These are phyloP conservation scores for Cucumis hystrix DNA, from an alignment of 306 rosid species.

Conservation along the genomic window DNA sequence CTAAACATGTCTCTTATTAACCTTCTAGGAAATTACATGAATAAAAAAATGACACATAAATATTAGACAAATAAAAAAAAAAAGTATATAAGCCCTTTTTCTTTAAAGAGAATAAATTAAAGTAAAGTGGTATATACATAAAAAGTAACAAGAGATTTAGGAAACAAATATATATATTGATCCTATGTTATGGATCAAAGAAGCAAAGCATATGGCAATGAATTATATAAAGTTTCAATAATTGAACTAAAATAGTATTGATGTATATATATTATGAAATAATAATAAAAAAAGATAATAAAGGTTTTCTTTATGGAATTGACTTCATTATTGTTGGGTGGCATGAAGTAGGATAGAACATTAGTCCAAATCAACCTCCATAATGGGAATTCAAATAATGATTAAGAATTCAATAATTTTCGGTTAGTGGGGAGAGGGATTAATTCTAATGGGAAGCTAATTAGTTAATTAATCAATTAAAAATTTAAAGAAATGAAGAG, in stretches of 20 bases:
- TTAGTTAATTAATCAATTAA: no score
- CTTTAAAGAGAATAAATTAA: neutral
- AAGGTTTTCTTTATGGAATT: neutral
- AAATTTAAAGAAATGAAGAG: neutral
- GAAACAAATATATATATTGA: neutral
- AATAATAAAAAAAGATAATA: no score
- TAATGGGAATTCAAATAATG: neutral
- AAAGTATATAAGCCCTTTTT: neutral
- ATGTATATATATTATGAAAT: neutral
- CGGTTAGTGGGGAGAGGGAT: neutral
- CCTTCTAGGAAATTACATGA: no score
- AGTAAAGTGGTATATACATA: neutral
- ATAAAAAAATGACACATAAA: neutral
- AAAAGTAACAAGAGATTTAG: neutral
- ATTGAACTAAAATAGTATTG: neutral
- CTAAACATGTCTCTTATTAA: no score
- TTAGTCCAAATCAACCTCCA: neutral
- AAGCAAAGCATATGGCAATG: neutral
- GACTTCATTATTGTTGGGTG: slow-evolving; percentile 4
- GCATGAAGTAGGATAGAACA: neutral
- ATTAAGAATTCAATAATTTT: neutral
- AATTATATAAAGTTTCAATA: slow-evolving; percentile 1
- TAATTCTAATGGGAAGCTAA: neutral
- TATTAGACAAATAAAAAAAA: neutral
- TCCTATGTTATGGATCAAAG: neutral